Evolutionary conservation across 495 filamentous ascomycete species (phyloP), one percentile per base, ranked within the genome.

Genomic region (Neurospora sp.): DNA sequence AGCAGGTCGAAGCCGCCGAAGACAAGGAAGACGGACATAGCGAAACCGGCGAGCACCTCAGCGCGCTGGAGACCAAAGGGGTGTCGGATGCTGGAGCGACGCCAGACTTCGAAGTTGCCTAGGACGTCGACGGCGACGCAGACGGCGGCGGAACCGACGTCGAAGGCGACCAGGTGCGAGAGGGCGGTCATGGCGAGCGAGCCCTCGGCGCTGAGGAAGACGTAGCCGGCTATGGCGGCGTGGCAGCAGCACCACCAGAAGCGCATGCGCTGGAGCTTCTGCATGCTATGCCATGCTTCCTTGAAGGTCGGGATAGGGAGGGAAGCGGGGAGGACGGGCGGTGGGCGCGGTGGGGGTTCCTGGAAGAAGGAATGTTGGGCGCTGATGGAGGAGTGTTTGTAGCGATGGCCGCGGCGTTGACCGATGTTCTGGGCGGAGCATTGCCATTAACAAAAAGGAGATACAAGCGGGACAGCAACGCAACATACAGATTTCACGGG

Each of bases 1-100:
- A 99, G 91, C 45, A 98, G 87, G 77, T 99, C 96, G 76, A 99
- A 89, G 27, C 95, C 94, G 89, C 97, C 97, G 80, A 99, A 99
- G 39, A 97, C 87, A 9, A 99, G 89, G 65, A 97, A 91, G 17
- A 99, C 90, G 72, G 93, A 94, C 91, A 98, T 94, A 40, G 94
- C 96, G 73, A 99, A 98, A n/a, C 96, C 96, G 65, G 94, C 94
- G 3, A 99, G 85, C 1, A 99, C 94, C 78, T 99, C 96, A 61
- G 93, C 92, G 53, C 96, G 89, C 79, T 97, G 93, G 9, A 98
- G 85, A 20, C 88, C 96, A 79, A 99, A 99, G 6, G 96, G 96
- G 82, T 98, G 94, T 4, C 93, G 90, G 73, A 99, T 92, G 74
- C 89, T 94, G 70, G 92, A 94, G 48, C 96, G 88, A 72, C 93